A percentile compares a stretch with the other conserved stretches of the same genome.
phyloP scores from a whole-genome alignment of 2,329 filamentous ascomycete genomes.

The Phialocephala sp. region DNA sequence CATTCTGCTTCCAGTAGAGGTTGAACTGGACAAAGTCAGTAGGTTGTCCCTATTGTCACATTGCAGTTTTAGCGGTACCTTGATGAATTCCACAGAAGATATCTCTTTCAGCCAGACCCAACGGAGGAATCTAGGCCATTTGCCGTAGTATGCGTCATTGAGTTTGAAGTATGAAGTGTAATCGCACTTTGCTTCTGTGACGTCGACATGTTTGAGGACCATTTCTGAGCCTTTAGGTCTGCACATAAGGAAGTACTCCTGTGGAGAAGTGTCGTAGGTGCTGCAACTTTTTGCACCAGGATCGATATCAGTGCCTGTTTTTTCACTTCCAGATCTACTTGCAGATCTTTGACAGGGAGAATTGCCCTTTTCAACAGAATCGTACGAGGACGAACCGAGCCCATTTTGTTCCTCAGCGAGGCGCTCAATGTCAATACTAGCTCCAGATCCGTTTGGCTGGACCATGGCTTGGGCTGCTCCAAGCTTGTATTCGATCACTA shows the following conservation, averaged over 20 bases:
- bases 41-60: background rate
- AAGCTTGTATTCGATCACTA: background rate
- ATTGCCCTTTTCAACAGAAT: background rate
- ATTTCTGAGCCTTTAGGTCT: background rate
- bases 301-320: background rate
- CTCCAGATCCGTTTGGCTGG: background rate
- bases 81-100: background rate
- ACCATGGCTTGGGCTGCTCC: background rate
- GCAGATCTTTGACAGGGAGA: background rate
- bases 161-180: background rate
- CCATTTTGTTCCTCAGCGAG: background rate
- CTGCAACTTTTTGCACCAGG: background rate
- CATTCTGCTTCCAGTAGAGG: background rate
- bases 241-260: background rate
- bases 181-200: background rate
- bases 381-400: background rate
- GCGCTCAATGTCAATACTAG: background rate
- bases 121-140: background rate
- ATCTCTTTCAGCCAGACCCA: background rate
- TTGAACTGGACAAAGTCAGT: background rate
- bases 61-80: background rate
- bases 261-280: background rate
- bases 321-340: background rate
- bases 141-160: background rate
- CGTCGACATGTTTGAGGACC: background rate